These are phyloP conservation scores for Vickermania spadyakhi DNA, from an alignment of 208 protist species.

Conservation along the genomic window DNA sequence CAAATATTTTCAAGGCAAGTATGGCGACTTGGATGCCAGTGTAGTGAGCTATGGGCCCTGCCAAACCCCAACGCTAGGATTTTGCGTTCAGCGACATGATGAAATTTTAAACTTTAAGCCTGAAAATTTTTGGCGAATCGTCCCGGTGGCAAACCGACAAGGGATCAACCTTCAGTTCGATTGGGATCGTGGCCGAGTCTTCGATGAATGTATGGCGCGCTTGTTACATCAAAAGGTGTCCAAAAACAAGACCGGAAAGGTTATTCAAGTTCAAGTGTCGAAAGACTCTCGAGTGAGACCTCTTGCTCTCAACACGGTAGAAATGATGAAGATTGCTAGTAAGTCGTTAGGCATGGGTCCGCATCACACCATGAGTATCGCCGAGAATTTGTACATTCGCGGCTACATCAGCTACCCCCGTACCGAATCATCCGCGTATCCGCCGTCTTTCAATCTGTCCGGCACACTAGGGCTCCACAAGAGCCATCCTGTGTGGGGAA, in stretches of 20 bases:
- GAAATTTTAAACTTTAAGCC: constrained; percentile 90
- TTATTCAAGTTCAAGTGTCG: constrained; percentile 38
- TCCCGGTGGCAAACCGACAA: constrained; percentile 51
- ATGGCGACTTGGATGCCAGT: constrained; percentile 81
- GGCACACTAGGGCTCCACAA: constrained; percentile 47
- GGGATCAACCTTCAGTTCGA: constrained; percentile 69
- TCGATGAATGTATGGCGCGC: constrained; percentile 81
- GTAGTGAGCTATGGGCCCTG: constrained; percentile 95
- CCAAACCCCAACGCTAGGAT: constrained; percentile 94
- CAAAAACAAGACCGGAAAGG: constrained; percentile 46
- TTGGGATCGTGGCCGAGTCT: constrained; percentile 85
- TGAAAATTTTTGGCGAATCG: constrained; percentile 83
- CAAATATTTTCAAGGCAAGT: constrained; percentile 84
- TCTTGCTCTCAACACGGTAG: constrained; percentile 92
- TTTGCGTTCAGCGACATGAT: constrained; percentile 90
- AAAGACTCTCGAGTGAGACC: constrained; percentile 68
- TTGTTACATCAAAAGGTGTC: constrained; percentile 55
- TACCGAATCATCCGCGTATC: constrained; percentile 94
- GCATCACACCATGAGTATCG: constrained; percentile 90
- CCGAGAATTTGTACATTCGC: constrained; percentile 94
- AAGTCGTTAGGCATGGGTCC: constrained; percentile 81
- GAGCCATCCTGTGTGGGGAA: constrained; percentile 53
- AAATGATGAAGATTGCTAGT: constrained; percentile 89
- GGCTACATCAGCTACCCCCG: constrained; percentile 97
- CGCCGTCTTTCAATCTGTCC: constrained; percentile 80